Conservation (phyloP, 176 grass and related monocot genomes). For the Cocos nucifera region DNA sequence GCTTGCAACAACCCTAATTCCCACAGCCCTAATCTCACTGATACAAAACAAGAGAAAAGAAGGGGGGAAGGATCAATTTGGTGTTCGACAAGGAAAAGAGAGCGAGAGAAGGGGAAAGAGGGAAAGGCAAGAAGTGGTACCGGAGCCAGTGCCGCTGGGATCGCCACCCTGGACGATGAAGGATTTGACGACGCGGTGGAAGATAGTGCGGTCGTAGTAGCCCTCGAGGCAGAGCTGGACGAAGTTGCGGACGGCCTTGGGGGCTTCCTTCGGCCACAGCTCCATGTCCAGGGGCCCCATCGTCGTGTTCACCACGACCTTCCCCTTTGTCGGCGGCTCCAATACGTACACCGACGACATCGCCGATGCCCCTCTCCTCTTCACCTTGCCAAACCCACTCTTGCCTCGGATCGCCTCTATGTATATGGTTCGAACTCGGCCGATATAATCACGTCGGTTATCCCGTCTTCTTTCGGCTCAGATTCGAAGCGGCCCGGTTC, state of each 20-base stretch:
- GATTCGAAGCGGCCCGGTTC: no score
- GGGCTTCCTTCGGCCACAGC: slow-evolving; percentile 93
- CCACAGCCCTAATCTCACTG: no score
- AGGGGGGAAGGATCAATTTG: no score
- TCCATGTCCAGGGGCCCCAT: slow-evolving; percentile 77
- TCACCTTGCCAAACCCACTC: neutral
- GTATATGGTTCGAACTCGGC: no score
- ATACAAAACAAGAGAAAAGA: no score
- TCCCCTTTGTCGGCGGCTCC: slow-evolving; percentile 86
- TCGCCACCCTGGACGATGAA: slow-evolving; percentile 93
- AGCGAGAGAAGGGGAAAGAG: neutral
- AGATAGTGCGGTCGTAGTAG: slow-evolving; percentile 80
- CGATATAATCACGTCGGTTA: no score
- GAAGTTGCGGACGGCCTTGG: slow-evolving; percentile 88
- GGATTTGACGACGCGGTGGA: slow-evolving; percentile 85
- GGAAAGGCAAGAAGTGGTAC: slow-evolving; percentile 9
- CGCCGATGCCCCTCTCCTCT: neutral
- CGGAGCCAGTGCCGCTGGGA: slow-evolving; percentile 64
- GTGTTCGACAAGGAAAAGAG: neutral
- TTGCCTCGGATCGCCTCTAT: neutral
- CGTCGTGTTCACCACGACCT: slow-evolving; percentile 87
- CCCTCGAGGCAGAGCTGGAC: slow-evolving; percentile 91
- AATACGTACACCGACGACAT: slow-evolving; percentile 94
- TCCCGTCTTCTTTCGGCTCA: no score
- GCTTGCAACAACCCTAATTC: no score